These are phyloP conservation scores for Conringia planisiliqua DNA, from an alignment of 345 rosid genomes.

Conservation along the genomic window DNA sequence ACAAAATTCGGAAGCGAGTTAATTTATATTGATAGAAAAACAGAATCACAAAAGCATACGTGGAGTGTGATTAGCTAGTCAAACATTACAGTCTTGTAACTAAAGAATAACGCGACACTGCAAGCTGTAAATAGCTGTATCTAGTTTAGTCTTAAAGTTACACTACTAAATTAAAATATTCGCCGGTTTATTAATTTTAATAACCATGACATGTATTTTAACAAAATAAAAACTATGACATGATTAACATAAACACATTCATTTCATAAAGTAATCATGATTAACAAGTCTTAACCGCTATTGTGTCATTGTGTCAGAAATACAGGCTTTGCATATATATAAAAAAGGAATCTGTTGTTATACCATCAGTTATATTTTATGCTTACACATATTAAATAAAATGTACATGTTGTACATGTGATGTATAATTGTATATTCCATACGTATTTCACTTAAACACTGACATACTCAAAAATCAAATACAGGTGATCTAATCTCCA, in stretches of 20 bases:
- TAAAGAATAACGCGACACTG: slow-evolving; percentile 2
- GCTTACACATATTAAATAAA: not conserved
- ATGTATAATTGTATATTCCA: not conserved
- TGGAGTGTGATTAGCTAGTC: not conserved
- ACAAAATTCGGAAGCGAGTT: not conserved
- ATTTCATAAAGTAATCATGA: not conserved
- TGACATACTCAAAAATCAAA: not conserved
- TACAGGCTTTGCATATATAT: not conserved
- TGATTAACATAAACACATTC: not conserved
- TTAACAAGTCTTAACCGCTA: not conserved
- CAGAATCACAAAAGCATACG: not conserved
- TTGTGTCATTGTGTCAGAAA: not conserved
- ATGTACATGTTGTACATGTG: not conserved
- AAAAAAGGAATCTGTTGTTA: not conserved
- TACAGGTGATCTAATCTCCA: not conserved
- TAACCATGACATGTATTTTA: not conserved
- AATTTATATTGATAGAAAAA: not conserved
- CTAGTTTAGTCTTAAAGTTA: not conserved
- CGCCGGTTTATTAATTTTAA: not conserved
- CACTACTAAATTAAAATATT: not conserved
- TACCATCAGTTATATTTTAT: not conserved
- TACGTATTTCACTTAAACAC: not conserved
- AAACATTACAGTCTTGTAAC: not conserved
- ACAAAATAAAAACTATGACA: not conserved
- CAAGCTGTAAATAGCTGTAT: slow-evolving; percentile 4